These are phyloP conservation scores for Curvularia lunata DNA, from an alignment of 2,329 filamentous ascomycete genomes.

Conservation along the genomic window DNA sequence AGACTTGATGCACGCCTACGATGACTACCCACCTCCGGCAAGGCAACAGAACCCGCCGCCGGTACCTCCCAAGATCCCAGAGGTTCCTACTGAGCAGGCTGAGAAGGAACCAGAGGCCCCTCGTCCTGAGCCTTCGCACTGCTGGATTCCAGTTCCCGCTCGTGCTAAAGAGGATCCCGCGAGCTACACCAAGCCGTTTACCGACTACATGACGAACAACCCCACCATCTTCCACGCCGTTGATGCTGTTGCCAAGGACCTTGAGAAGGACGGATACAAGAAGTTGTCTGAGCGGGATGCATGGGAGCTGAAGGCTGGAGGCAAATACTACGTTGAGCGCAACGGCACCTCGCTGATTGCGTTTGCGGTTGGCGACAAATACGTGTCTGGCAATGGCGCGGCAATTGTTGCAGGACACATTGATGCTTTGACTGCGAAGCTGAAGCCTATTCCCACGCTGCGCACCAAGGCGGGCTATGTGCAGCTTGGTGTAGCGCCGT, in stretches of 20 bases:
- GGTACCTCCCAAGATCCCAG: conserved; percentile 48
- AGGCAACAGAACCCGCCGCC: conserved; percentile 44
- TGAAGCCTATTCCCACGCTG: conserved; percentile 90
- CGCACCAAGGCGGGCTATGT: conserved; percentile 84
- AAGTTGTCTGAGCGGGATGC: conserved; percentile 79
- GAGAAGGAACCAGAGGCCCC: conserved; percentile 10
- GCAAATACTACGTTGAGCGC: conserved; percentile 86
- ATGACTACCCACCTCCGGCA: conserved; percentile 29
- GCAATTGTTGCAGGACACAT: conserved; percentile 92
- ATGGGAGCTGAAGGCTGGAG: conserved; percentile 82
- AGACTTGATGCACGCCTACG: conserved; percentile 43
- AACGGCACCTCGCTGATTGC: conserved; percentile 87
- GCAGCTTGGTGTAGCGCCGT: conserved; percentile 90
- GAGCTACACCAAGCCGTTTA: conserved; percentile 79
- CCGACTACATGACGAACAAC: conserved; percentile 84
- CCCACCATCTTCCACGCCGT: conserved; percentile 95
- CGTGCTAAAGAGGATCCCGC: conserved; percentile 39
- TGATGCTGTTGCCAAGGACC: conserved; percentile 74
- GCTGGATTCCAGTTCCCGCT: conserved; percentile 25
- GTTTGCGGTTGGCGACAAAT: conserved; percentile 80
- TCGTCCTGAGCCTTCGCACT: conserved; percentile 23
- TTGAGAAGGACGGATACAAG: conserved; percentile 74
- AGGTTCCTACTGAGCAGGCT: conserved; percentile 22
- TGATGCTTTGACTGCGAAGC: conserved; percentile 84
- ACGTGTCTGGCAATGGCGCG: conserved; percentile 83